A percentile compares a stretch with the other conserved stretches of the same genome.
phyloP scores from a whole-genome alignment of 176 grass and related monocot genomes.

The Aegilops umbellulata region DNA sequence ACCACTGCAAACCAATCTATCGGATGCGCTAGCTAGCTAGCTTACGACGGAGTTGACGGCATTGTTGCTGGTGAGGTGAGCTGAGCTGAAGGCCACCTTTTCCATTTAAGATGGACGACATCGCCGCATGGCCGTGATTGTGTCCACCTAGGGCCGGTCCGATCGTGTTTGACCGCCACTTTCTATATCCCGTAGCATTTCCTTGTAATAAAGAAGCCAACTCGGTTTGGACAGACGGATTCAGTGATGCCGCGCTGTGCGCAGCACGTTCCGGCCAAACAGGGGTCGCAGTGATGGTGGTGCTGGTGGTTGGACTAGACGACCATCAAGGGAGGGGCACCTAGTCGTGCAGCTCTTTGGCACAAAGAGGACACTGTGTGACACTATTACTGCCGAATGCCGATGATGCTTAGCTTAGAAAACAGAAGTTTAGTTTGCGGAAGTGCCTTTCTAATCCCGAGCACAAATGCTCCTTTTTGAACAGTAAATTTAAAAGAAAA shows the following conservation, averaged over 20 bases:
- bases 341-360: background rate
- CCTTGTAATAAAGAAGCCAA: background rate
- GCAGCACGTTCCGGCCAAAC: background rate
- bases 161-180: background rate
- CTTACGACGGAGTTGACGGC: slow-evolving; percentile 19
- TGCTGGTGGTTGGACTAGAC: background rate
- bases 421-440: too few relatives aligned
- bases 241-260: background rate
- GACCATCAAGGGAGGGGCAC: background rate
- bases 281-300: background rate
- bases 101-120: slow-evolving; percentile 1
- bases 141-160: background rate
- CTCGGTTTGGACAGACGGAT: background rate
- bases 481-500: too few relatives aligned
- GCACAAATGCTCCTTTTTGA: too few relatives aligned
- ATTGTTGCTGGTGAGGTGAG: background rate
- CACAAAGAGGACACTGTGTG: background rate
- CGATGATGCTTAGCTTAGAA: background rate
- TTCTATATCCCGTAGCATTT: background rate
- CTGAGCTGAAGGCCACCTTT: slow-evolving; percentile 2
- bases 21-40: background rate
- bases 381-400: background rate
- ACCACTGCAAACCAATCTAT: background rate
- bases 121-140: slow-evolving; percentile 29
- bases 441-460: too few relatives aligned